phyloP scores from a whole-genome alignment of 2,329 filamentous ascomycete genomes.

The Nigrospora sphaerica region DNA sequence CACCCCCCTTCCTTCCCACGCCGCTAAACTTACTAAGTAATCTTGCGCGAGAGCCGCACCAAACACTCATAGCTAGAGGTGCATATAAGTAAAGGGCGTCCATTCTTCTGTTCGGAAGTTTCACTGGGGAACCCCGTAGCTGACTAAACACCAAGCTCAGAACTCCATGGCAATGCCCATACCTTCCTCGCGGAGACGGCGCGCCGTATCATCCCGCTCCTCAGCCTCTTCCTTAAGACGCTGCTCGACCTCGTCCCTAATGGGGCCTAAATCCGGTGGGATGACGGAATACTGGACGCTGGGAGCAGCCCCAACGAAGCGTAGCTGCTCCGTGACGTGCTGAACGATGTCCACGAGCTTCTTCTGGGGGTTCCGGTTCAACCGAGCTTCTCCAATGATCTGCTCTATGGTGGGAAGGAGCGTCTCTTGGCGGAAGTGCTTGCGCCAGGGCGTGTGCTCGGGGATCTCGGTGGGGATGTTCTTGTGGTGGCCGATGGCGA shows the following conservation, averaged over 20 bases:
- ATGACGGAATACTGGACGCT: conserved; percentile 81
- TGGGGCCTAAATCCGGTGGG: conserved; percentile 64
- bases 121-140: too few relatives aligned
- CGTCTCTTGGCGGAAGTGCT: conserved; percentile 81
- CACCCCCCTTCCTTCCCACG: too few relatives aligned
- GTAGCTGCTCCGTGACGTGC: conserved; percentile 75
- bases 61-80: too few relatives aligned
- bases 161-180: conserved; percentile 50
- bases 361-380: conserved; percentile 74
- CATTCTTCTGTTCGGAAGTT: too few relatives aligned
- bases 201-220: conserved; percentile 46
- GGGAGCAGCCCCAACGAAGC: conserved; percentile 77
- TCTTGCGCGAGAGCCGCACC: too few relatives aligned
- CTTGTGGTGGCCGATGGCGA: conserved; percentile 70
- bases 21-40: too few relatives aligned
- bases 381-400: conserved; percentile 57
- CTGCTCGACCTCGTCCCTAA: conserved; percentile 63
- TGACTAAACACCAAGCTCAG: too few relatives aligned
- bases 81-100: too few relatives aligned
- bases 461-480: conserved; percentile 69
- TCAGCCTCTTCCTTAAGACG: conserved; percentile 58
- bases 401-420: conserved; percentile 82
- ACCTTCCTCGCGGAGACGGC: conserved; percentile 49
- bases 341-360: conserved; percentile 70
- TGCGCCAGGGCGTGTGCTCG: conserved; percentile 72